A percentile compares a stretch with the other conserved stretches of the same genome.
Evolutionary conservation across 106 monocot genomes (phyloP).

Genomic region (Dendrobium officinale): DNA sequence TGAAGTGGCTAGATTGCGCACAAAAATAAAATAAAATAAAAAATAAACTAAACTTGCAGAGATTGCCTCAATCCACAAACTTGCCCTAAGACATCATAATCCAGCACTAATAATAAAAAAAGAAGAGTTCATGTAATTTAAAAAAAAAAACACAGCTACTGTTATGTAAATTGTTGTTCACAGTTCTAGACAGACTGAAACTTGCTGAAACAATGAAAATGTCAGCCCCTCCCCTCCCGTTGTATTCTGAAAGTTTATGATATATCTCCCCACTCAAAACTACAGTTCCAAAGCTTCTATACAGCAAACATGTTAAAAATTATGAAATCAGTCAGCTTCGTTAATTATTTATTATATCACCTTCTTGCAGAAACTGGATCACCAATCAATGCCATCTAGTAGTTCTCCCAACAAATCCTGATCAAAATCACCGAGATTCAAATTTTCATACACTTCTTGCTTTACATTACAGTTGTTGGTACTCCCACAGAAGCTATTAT

Average conservation of each 20-base stretch:
- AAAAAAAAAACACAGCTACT: neutral
- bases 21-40: no score
- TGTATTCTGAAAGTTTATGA: neutral
- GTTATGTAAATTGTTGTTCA: neutral
- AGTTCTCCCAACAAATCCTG: conserved; percentile 7
- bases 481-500: conserved; percentile 10
- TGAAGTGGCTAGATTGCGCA: no score
- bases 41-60: no score
- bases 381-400: conserved; percentile 4
- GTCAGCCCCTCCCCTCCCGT: neutral
- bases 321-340: neutral
- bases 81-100: neutral
- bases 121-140: no score
- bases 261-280: neutral
- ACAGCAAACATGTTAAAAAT: neutral
- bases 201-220: neutral
- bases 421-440: conserved; percentile 35
- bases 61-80: no score
- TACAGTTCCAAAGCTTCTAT: conserved; percentile 2
- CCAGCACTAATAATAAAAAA: neutral
- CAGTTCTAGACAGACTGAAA: neutral
- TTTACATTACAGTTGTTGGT: conserved; percentile 25
- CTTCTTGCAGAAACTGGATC: neutral
- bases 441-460: conserved; percentile 27
- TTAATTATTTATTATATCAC: neutral